These are phyloP conservation scores for Hanseniaspora jakobsenii DNA, from an alignment of 805 yeast genomes.

Conservation along the genomic window DNA sequence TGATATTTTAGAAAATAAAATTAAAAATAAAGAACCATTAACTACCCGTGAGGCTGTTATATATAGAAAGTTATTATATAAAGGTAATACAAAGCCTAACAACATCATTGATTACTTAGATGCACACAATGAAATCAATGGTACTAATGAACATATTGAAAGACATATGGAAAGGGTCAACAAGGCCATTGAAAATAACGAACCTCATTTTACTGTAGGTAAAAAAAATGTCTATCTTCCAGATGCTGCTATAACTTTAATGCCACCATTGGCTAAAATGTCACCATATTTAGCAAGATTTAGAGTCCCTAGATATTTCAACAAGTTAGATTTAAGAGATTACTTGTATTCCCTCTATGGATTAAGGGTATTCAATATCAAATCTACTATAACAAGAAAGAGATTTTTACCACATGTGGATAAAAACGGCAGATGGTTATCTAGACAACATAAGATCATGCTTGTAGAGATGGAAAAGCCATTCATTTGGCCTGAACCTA, in stretches of 20 bases:
- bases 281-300: slow-evolving; percentile 96
- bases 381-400: slow-evolving; percentile 69
- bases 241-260: slow-evolving; percentile 61
- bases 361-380: slow-evolving; percentile 73
- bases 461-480: slow-evolving; percentile 94
- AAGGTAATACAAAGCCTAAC: background rate
- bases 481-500: slow-evolving; percentile 69
- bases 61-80: slow-evolving; percentile 4
- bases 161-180: background rate
- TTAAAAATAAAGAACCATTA: background rate
- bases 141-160: background rate
- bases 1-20: too few relatives aligned
- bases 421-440: slow-evolving; percentile 4
- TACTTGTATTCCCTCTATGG: slow-evolving; percentile 85
- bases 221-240: slow-evolving; percentile 71
- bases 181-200: slow-evolving; percentile 42
- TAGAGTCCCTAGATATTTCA: slow-evolving; percentile 84
- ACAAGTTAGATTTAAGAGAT: slow-evolving; percentile 88
- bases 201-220: slow-evolving; percentile 77
- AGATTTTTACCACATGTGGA: slow-evolving; percentile 15
- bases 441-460: slow-evolving; percentile 74
- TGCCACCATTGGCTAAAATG: slow-evolving; percentile 90
- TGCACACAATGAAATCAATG: background rate
- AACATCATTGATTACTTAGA: slow-evolving; percentile 1
- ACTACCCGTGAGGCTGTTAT: slow-evolving; percentile 3